Evolutionary conservation across 2,329 filamentous ascomycete genomes (phyloP), one percentile per base, ranked within the genome.

Genomic region (Cordyceps fumosorosea): DNA sequence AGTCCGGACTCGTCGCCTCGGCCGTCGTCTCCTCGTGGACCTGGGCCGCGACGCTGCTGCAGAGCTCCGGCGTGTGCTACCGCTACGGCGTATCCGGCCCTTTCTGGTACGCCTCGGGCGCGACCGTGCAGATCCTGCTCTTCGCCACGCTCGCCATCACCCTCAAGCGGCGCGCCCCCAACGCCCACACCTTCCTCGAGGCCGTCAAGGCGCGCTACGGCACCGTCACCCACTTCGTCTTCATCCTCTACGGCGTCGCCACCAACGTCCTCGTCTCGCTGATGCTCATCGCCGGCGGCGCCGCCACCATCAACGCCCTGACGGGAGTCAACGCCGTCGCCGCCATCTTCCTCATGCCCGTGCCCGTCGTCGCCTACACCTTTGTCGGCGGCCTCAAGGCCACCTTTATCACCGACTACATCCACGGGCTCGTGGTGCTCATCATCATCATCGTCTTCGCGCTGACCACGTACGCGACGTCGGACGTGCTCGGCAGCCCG

Each of bases 1-100:
- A 96, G 72, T 92, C 90, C 10, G 93, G 92, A 50, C 81, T 96
- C 16, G 91, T 96, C 0, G 90, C 90, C 12, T 90, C 90, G 5
- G 92, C 91, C 18, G 92, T 96, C n/a, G 91, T 96, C 3, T 93
- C 89, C 18, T 92, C 89, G 5, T 96, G 93, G 92, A 96, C 92
- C 0, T 96, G 91, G 91, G 91, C 91, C 0, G 91, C 90, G 24
- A 95, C 90, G 0, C 79, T 93, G 1, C 80, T 95, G 2, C 90
- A 95, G 70, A 89, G 85, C 1, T 88, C 89, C 0, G 84, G 87
- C n/a, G 89, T 96, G 20, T 90, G 90, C 65, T 96, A 96, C 74
- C 80, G 85, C 65, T 93, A 93, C 70, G 89, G 87, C 14, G 81
- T 89, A 45, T 81, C 83, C 0, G 86, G 84, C 16, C 77, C 78